Percentiles rank a stretch among this genome's conserved stretches.
phyloP scores from a whole-genome alignment of 2,329 filamentous ascomycete genomes.

The Pseudogymnoascus sp. region DNA sequence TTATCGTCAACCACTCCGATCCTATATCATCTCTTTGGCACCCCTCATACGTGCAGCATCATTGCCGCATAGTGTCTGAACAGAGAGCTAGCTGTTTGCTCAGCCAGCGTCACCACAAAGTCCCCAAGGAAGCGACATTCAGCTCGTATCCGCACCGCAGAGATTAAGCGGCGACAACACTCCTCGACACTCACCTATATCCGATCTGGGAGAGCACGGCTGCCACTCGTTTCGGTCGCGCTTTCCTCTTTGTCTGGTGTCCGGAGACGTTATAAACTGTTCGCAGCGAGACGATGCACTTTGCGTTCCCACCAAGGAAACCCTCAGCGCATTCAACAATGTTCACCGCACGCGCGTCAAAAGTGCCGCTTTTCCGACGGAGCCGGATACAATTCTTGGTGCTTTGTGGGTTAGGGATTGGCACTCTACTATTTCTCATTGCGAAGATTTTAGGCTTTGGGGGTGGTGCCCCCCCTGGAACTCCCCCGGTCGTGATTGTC shows the following conservation, averaged over 20 bases:
- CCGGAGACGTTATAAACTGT: not conserved
- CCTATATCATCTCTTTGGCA: not conserved
- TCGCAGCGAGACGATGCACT: slow-evolving; percentile 59
- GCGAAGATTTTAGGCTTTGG: slow-evolving; percentile 30
- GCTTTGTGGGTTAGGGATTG: slow-evolving; percentile 33
- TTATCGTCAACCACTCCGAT: not conserved
- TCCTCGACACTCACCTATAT: not conserved
- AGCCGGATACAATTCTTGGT: slow-evolving; percentile 55
- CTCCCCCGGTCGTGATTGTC: slow-evolving; percentile 66
- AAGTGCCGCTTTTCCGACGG: slow-evolving; percentile 49
- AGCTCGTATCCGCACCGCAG: not conserved
- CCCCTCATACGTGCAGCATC: not conserved
- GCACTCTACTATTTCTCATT: slow-evolving; percentile 52
- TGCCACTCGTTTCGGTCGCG: slow-evolving; percentile 12
- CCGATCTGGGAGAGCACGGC: slow-evolving; percentile 1
- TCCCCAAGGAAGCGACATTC: not conserved
- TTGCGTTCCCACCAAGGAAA: slow-evolving; percentile 82
- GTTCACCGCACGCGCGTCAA: slow-evolving; percentile 56
- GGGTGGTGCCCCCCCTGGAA: slow-evolving; percentile 41
- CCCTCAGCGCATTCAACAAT: slow-evolving; percentile 63
- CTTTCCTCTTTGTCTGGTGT: not conserved
- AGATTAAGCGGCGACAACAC: not conserved
- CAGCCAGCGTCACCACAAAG: not conserved
- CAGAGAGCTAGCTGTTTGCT: slow-evolving; percentile 4
- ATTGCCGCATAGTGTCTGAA: slow-evolving; percentile 3